Evolutionary conservation across 768 basidiomycete species (phyloP).

Genomic region (Tricholoma matsutake): DNA sequence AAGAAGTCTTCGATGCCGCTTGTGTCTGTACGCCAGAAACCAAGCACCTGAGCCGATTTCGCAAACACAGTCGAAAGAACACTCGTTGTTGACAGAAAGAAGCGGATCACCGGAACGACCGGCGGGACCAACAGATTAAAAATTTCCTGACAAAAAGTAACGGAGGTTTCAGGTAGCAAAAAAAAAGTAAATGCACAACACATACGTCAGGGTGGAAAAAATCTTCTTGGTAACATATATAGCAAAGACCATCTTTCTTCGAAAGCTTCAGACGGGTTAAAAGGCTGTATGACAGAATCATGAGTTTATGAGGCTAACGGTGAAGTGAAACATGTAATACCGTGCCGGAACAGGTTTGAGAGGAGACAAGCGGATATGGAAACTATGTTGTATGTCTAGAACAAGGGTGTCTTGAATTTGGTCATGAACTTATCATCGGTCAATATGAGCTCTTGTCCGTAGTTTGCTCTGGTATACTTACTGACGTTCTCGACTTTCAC

Average conservation of each 20-base stretch:
- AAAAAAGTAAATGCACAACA: not conserved
- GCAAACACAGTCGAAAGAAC: conserved; percentile 19
- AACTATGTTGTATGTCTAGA: conserved; percentile 53
- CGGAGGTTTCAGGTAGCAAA: not conserved
- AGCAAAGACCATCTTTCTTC: conserved; percentile 36
- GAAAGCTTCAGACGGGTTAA: conserved; percentile 50
- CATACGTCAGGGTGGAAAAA: conserved; percentile 29
- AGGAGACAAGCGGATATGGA: conserved; percentile 48
- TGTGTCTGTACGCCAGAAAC: conserved; percentile 21
- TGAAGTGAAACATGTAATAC: not conserved
- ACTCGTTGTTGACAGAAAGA: conserved; percentile 14
- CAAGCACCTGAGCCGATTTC: conserved; percentile 27
- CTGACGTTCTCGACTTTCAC: not conserved
- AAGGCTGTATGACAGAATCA: conserved; percentile 29
- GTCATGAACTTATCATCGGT: conserved; percentile 44
- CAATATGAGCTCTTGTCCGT: not conserved
- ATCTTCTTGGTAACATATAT: conserved; percentile 57
- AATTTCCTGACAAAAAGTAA: conserved; percentile 24
- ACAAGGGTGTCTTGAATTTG: conserved; percentile 34
- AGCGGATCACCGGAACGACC: conserved; percentile 15
- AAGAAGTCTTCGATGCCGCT: not conserved
- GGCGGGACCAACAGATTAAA: conserved; percentile 20
- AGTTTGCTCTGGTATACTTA: not conserved
- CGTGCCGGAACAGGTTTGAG: conserved; percentile 39
- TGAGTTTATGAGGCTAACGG: not conserved